These are phyloP conservation scores for Tremellales sp. DNA, from an alignment of 1,284 basidiomycete genomes.

Conservation along the genomic window DNA sequence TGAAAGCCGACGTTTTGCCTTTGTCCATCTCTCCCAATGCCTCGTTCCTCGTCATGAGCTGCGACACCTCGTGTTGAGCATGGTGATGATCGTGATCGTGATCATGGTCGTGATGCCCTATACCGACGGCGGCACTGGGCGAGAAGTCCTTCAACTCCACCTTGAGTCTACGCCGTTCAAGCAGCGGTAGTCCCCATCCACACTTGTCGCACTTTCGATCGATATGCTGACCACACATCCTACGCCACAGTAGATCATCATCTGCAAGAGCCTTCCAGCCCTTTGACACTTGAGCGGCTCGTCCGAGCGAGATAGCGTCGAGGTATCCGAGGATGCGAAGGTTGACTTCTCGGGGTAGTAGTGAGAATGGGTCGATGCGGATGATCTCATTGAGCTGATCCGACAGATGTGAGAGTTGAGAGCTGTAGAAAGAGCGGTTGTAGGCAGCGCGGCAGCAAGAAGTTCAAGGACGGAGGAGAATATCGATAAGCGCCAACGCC, in stretches of 20 bases:
- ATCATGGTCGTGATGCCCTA: slow-evolving; percentile 35
- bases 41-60: slow-evolving; percentile 30
- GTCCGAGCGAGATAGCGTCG: slow-evolving; percentile 91
- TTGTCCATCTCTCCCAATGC: slow-evolving; percentile 17
- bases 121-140: slow-evolving; percentile 34
- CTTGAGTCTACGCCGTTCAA: slow-evolving; percentile 57
- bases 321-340: slow-evolving; percentile 88
- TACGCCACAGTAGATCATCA: slow-evolving; percentile 92
- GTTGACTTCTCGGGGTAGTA: slow-evolving; percentile 85
- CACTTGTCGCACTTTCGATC: slow-evolving; percentile 96
- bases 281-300: slow-evolving; percentile 87
- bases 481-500: background rate
- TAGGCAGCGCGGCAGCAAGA: slow-evolving; percentile 2
- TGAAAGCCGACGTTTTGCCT: slow-evolving; percentile 3
- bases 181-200: slow-evolving; percentile 91
- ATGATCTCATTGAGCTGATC: slow-evolving; percentile 88
- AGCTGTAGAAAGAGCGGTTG: no score
- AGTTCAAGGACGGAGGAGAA: background rate
- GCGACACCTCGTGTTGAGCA: slow-evolving; percentile 14
- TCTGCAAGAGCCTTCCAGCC: slow-evolving; percentile 88
- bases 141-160: slow-evolving; percentile 45
- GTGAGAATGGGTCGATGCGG: slow-evolving; percentile 88
- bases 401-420: slow-evolving; percentile 93
- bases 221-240: slow-evolving; percentile 98
- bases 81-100: slow-evolving; percentile 26